A percentile compares a stretch with the other conserved stretches of the same genome.
These are phyloP conservation scores for Melampsora larici-populina DNA, from an alignment of 1,284 basidiomycete genomes.

Conservation along the genomic window DNA sequence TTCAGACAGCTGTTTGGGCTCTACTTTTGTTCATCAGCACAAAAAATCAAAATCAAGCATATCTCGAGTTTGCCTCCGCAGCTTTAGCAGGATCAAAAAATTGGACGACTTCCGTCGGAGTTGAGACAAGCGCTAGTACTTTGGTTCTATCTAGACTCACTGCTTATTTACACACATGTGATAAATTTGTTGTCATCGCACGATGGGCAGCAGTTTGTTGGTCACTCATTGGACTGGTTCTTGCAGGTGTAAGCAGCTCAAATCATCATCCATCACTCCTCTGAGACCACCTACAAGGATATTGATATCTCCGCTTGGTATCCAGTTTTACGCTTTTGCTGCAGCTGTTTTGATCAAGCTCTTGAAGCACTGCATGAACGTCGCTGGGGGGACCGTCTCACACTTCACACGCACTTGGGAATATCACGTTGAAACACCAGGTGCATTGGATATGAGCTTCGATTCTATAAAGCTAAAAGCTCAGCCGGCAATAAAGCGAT, in stretches of 20 bases:
- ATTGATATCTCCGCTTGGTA: not conserved
- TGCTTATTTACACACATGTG: not conserved
- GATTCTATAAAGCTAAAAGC: not conserved
- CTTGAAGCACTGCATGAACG: conserved; percentile 25
- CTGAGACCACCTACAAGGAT: not conserved
- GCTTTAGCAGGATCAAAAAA: not conserved
- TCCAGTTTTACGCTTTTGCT: conserved; percentile 33
- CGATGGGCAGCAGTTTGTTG: conserved; percentile 34
- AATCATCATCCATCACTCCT: not conserved
- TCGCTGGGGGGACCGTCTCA: not conserved
- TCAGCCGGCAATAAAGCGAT: not conserved
- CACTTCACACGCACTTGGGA: not conserved
- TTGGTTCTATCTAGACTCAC: not conserved
- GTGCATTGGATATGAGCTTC: not conserved
- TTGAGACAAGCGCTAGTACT: not conserved
- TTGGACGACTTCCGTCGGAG: conserved; percentile 1
- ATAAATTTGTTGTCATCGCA: conserved; percentile 15
- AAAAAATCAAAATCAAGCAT: conserved; percentile 1
- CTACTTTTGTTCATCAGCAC: conserved; percentile 10
- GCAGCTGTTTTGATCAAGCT: conserved; percentile 14
- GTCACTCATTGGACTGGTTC: conserved; percentile 20
- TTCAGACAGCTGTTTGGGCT: conserved; percentile 31
- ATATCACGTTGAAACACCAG: not conserved
- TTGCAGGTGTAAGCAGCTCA: conserved; percentile 34
- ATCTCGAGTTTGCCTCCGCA: conserved; percentile 9